Base-by-base conservation (phyloP, 768 basidiomycete species). In the Collybia sp. region DNA sequence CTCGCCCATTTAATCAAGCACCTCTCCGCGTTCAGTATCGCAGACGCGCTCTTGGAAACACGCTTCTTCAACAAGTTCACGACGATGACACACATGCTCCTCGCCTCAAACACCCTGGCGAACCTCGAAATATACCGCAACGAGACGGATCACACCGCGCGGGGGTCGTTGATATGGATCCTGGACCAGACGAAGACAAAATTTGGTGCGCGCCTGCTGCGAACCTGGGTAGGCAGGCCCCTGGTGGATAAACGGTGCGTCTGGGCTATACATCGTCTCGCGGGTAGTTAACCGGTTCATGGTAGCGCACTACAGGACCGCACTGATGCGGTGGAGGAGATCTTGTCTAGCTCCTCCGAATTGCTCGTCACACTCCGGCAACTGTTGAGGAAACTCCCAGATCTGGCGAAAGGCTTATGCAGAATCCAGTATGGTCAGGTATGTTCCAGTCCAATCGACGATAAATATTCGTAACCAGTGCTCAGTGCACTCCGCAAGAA, bases 101-200 rank as follows among this genome's bases (percentile, higher is more conserved):
- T 99, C 39, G 87, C 85, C 40, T 85, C 83, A 18, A 96, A 92
- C 59, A 95, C 95, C 0, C 65, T 98, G 10, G 75, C 76, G 11
- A 97, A 96, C 59, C 64, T 95, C 66, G 94, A 98, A 63, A 82
- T 99, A n/a, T 94, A 90, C 61, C 78, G 82, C 30, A 98, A 97
- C 55, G 85, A 88, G 58, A 92, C 90, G 0, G 86, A 96, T 59
- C 77, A 77, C 45, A 80, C 76, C 10, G 69, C 75, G 15, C 75
- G 67, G 46, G 94, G 93, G 3, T 88, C 90, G 42, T 67, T 99
- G 39, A 69, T 96, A 50, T 88, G 84, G 79, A 75, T 94, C 6
- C 70, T 99, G 43, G 89, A 97, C 68, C 79, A 79, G 48, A 95
- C 93, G 30, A 79, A 80, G 52, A 97, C 95, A 2, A 82, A 78